Base-by-base conservation (phyloP, 2,329 filamentous ascomycete species). In the Fusarium citri region DNA sequence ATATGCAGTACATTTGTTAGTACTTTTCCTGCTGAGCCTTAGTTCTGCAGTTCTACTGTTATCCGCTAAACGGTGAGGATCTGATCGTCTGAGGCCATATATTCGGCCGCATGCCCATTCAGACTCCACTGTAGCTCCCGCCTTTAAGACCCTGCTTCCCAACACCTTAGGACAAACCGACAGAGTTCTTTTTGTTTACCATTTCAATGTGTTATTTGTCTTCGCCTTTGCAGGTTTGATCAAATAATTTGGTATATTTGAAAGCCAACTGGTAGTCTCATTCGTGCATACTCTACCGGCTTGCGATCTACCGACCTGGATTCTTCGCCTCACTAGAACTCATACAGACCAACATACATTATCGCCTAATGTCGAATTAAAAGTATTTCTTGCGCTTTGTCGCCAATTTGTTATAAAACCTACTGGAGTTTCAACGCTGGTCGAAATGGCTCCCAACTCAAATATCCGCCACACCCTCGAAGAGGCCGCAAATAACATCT, bases 381-480 rank as follows among this genome's bases (percentile, higher is more conserved):
- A 61, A 55, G 22, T 51, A 18, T 28, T 47, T 43, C 31, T 50
- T 58, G 78, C 75, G 76, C 74, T 60, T 67, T 67, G 74, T 71
- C 74, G 75, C 75, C 55, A 22, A 63, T 61, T 60, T 46, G 54
- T 49, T 48, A 63, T 53, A 57, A 31, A n/a, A 50, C 42, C 40
- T 53, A 46, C 68, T 62, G 45, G 62, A 77, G 66, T 76, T 69
- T 55, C 54, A 54, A 72, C 67, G 73, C 73, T 74, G 74, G 72
- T 73, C 77, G 74, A 77, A 66, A 87, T 87, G 85, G 80, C 80
- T 73, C 76, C 80, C 61, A 76, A 77, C 49, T 59, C 76, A 50
- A 72, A 76, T 54, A 68, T 83, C 41, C 74, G 76, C 49, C 73
- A 76, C 50, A 72, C 76, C 54, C 73, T 77, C 62, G 76, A 76